Evolutionary conservation across 192 early-diverging fungal genomes (phyloP).

Genomic region (Neocallimastix lanati): DNA sequence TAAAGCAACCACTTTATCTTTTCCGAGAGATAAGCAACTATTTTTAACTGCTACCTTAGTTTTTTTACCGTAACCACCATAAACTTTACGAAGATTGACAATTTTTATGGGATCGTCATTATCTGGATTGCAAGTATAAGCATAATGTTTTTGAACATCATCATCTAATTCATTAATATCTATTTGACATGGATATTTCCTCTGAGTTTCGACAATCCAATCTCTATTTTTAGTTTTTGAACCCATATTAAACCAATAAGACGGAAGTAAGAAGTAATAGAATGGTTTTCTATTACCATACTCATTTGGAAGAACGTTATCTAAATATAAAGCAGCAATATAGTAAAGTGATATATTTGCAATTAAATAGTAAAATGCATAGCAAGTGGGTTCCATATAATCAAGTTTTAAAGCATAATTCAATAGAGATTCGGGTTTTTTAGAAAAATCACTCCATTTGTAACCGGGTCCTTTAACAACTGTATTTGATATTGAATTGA

Average conservation of each 20-base stretch:
- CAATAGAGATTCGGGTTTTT: not conserved
- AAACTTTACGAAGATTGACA: constrained; percentile 34
- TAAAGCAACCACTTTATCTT: constrained; percentile 18
- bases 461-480: not conserved
- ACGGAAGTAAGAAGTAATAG: constrained; percentile 43
- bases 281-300: constrained; percentile 28
- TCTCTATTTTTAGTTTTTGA: constrained; percentile 1
- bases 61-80: constrained; percentile 3
- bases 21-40: not conserved
- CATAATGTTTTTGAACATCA: not conserved
- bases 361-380: not conserved
- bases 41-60: not conserved
- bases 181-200: not conserved
- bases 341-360: constrained; percentile 15
- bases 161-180: not conserved
- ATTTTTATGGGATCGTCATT: constrained; percentile 20
- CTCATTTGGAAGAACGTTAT: constrained; percentile 55
- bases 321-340: constrained; percentile 48
- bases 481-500: not conserved
- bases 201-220: constrained; percentile 17
- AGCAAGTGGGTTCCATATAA: not conserved
- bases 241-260: constrained; percentile 40
- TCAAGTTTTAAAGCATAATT: not conserved
- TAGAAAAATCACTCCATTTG: not conserved
- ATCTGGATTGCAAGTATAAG: not conserved